Evolutionary conservation across 2,329 filamentous ascomycete species (phyloP).

Genomic region (Talaromyces islandicus): DNA sequence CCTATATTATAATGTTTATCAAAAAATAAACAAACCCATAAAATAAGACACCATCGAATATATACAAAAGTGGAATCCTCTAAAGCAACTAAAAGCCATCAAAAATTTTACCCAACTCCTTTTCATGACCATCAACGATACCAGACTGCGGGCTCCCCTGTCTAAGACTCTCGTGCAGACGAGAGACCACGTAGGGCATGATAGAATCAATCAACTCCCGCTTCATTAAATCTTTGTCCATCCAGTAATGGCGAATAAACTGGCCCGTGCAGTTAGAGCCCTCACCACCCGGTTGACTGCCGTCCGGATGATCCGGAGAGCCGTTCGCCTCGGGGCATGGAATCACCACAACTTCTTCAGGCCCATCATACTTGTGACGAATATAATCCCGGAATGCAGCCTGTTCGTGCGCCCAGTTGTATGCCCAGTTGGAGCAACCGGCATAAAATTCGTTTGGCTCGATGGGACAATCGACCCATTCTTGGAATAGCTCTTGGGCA

Average conservation of each 20-base stretch:
- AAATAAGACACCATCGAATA: neutral
- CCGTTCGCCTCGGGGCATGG: constrained; percentile 16
- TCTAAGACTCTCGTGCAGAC: constrained; percentile 8
- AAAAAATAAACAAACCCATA: neutral
- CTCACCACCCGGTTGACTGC: constrained; percentile 3
- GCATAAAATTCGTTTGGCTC: constrained; percentile 8
- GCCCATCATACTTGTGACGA: constrained; percentile 14
- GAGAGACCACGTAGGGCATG: constrained; percentile 12
- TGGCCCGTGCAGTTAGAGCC: constrained; percentile 11
- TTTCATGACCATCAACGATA: neutral
- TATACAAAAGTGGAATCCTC: neutral
- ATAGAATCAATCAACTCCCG: constrained; percentile 10
- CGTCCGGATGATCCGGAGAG: constrained; percentile 12
- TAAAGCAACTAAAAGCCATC: neutral
- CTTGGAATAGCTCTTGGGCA: constrained; percentile 13
- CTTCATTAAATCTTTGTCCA: constrained; percentile 9
- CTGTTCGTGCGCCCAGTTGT: constrained; percentile 16
- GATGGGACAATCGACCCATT: constrained; percentile 13
- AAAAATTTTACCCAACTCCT: constrained; percentile 1
- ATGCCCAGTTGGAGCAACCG: constrained; percentile 10
- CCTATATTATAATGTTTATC: neutral
- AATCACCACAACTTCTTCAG: constrained; percentile 12
- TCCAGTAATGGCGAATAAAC: constrained; percentile 16
- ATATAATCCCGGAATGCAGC: constrained; percentile 14
- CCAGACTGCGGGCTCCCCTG: neutral